phyloP scores from a whole-genome alignment of 2,329 filamentous ascomycete genomes.

The Ophiostoma perfectum region DNA sequence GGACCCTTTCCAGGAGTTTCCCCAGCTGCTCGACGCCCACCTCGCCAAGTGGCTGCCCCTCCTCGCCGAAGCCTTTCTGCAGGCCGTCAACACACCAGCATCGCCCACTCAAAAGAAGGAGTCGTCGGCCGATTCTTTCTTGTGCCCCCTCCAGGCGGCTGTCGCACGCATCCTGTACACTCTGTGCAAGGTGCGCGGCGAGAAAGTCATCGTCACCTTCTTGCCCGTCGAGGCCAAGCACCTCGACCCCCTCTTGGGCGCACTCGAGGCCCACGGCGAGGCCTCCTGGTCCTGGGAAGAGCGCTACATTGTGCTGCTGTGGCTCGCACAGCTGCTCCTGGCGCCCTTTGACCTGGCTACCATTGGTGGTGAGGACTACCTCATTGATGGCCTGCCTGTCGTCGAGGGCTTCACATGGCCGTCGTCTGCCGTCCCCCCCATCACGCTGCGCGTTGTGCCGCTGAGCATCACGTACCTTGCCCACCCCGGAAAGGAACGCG shows the following conservation, averaged over 20 bases:
- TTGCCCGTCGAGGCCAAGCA: conserved; percentile 84
- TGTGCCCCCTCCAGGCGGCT: conserved; percentile 59
- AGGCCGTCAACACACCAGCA: conserved; percentile 34
- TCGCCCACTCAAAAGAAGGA: background rate
- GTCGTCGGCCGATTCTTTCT: conserved; percentile 36
- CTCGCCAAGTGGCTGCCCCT: conserved; percentile 69
- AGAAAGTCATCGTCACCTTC: conserved; percentile 88
- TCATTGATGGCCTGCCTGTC: conserved; percentile 36
- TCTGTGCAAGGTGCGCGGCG: conserved; percentile 88
- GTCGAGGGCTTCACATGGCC: conserved; percentile 50
- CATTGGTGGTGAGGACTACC: conserved; percentile 41
- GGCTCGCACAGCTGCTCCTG: conserved; percentile 76
- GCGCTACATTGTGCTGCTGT: conserved; percentile 78
- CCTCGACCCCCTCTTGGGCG: conserved; percentile 71
- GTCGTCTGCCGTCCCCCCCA: conserved; percentile 55
- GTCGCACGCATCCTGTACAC: conserved; percentile 78
- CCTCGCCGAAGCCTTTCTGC: conserved; percentile 70
- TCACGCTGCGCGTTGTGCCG: conserved; percentile 65
- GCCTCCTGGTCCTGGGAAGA: conserved; percentile 73
- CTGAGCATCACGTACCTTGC: conserved; percentile 67
- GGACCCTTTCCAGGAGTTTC: conserved; percentile 90
- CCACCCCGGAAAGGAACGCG: conserved; percentile 77
- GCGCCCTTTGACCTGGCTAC: conserved; percentile 87
- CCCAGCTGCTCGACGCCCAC: conserved; percentile 83
- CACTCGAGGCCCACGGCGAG: conserved; percentile 53